These are phyloP conservation scores for Xylaria arbuscula DNA, from an alignment of 2,329 filamentous ascomycete species.

Conservation along the genomic window DNA sequence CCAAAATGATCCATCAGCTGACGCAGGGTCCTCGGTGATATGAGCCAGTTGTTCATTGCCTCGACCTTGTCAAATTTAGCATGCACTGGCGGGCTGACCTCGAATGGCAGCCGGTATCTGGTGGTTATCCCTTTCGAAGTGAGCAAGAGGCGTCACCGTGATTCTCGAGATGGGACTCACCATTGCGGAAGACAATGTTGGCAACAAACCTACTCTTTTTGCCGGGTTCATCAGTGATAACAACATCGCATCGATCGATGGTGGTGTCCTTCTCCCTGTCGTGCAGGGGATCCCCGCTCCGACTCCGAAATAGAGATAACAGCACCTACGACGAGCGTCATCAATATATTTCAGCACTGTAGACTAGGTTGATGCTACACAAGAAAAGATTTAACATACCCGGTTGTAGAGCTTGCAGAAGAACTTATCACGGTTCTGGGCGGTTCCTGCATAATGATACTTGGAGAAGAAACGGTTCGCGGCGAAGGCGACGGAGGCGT, in stretches of 20 bases:
- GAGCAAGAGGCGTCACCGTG: conserved; percentile 30
- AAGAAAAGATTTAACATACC: conserved; percentile 53
- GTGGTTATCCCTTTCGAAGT: conserved; percentile 72
- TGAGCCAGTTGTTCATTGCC: conserved; percentile 76
- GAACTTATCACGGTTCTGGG: conserved; percentile 69
- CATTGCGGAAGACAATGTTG: conserved; percentile 79
- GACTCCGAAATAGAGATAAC: conserved; percentile 78
- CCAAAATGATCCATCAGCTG: conserved; percentile 85
- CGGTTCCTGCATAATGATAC: conserved; percentile 72
- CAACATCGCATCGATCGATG: conserved; percentile 79
- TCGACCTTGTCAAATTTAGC: conserved; percentile 77
- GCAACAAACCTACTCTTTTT: conserved; percentile 79
- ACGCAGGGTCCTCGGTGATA: conserved; percentile 75
- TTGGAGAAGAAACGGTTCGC: conserved; percentile 76
- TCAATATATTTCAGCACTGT: conserved; percentile 7
- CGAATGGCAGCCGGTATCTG: conserved; percentile 80
- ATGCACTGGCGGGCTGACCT: conserved; percentile 77
- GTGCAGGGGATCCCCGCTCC: conserved; percentile 67
- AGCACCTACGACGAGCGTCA: conserved; percentile 61
- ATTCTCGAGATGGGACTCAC: conserved; percentile 51
- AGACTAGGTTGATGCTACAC: neutral
- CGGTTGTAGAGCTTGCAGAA: conserved; percentile 81
- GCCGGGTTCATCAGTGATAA: conserved; percentile 76
- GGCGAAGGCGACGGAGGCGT: conserved; percentile 77
- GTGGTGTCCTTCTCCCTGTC: conserved; percentile 73